These are phyloP conservation scores for Morella rubra DNA, from an alignment of 306 rosid genomes.

Conservation along the genomic window DNA sequence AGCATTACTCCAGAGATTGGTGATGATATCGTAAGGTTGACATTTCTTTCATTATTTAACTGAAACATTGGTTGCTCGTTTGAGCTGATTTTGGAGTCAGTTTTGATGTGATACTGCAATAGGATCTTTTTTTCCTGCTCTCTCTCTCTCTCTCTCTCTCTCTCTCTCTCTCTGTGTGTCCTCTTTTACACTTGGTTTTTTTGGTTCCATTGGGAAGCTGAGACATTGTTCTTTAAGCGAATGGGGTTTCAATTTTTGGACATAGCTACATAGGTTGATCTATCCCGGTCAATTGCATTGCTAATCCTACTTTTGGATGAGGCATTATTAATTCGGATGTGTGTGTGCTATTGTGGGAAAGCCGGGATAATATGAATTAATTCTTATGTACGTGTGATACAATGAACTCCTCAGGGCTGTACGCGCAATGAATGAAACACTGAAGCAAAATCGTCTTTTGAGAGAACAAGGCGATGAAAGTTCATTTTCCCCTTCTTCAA, in stretches of 20 bases:
- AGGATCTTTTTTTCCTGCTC: constrained; percentile 5
- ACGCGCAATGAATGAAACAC: constrained; percentile 92
- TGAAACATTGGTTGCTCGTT: constrained; percentile 16
- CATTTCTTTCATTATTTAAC: constrained; percentile 31
- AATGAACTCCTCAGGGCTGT: constrained; percentile 72
- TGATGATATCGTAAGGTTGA: constrained; percentile 97
- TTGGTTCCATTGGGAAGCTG: too few relatives aligned
- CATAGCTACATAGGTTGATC: too few relatives aligned
- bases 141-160: neutral
- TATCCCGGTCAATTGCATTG: too few relatives aligned
- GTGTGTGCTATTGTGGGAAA: neutral
- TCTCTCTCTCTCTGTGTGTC: neutral
- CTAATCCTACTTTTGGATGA: too few relatives aligned
- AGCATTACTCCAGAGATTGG: constrained; percentile 98
- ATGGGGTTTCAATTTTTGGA: too few relatives aligned
- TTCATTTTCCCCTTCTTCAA: constrained; percentile 55
- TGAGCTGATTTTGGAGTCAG: constrained; percentile 13
- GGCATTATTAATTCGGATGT: too few relatives aligned
- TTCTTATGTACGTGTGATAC: constrained; percentile 23
- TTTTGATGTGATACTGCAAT: neutral
- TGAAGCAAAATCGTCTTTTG: constrained; percentile 90
- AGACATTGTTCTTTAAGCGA: too few relatives aligned
- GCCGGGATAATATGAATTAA: neutral
- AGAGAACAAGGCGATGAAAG: constrained; percentile 67
- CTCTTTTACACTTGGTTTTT: neutral